Percentiles rank a stretch among this genome's conserved stretches.
Conservation (phyloP, 2,329 filamentous ascomycete species). For the Pseudogymnoascus sp. region DNA sequence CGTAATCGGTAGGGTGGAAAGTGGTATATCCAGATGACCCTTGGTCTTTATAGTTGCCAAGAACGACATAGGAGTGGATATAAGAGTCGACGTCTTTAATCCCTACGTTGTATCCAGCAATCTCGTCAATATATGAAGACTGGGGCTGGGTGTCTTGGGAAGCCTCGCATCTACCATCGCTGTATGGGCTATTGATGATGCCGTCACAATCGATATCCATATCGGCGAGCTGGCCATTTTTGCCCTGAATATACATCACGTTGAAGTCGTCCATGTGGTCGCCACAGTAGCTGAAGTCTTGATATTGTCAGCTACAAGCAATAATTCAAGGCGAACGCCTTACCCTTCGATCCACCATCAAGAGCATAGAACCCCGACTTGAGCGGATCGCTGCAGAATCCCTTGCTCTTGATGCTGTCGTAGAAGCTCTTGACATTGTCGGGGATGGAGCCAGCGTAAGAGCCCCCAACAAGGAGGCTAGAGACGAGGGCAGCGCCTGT, state of each 20-base stretch:
- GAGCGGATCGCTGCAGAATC: conserved; percentile 33
- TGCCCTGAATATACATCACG: conserved; percentile 43
- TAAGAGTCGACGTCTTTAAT: conserved; percentile 43
- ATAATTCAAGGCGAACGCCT: conserved; percentile 11
- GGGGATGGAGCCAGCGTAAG: conserved; percentile 29
- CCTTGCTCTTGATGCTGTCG: conserved; percentile 32
- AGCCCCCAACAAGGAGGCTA: background rate
- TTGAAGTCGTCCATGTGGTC: conserved; percentile 34
- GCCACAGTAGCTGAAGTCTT: conserved; percentile 38
- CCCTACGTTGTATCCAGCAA: conserved; percentile 33
- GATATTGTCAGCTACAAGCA: conserved; percentile 15
- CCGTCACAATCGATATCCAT: conserved; percentile 56
- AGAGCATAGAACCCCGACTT: conserved; percentile 36
- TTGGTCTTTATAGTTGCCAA: conserved; percentile 37
- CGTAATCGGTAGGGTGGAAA: conserved; percentile 36
- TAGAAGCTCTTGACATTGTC: conserved; percentile 36
- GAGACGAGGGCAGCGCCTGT: background rate
- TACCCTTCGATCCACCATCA: conserved; percentile 33
- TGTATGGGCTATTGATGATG: conserved; percentile 33
- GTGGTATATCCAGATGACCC: conserved; percentile 28
- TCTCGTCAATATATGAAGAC: conserved; percentile 40
- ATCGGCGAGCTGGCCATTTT: conserved; percentile 37
- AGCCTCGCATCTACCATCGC: conserved; percentile 39
- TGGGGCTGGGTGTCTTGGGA: conserved; percentile 38
- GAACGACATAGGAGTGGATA: conserved; percentile 45